Percentiles rank a stretch among this genome's conserved stretches.
phyloP scores from a whole-genome alignment of 2,329 filamentous ascomycete species.

The Exophiala calicioides region DNA sequence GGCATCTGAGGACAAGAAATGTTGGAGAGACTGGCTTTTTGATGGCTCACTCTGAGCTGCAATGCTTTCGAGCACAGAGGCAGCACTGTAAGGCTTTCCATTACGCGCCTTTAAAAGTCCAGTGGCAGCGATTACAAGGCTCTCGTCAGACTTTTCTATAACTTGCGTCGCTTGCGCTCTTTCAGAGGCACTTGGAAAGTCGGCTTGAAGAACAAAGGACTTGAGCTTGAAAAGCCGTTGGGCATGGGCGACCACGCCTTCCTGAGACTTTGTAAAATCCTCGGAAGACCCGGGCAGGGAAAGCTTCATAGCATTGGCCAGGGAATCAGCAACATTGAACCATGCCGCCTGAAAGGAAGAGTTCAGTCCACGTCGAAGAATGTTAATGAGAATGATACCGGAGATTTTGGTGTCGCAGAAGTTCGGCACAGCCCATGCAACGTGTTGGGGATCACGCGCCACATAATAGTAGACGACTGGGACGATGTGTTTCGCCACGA shows the following conservation, averaged over 20 bases:
- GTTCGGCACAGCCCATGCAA: slow-evolving; percentile 54
- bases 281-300: slow-evolving; percentile 81
- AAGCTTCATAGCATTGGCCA: slow-evolving; percentile 68
- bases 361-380: slow-evolving; percentile 38
- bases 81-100: slow-evolving; percentile 68
- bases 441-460: slow-evolving; percentile 45
- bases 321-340: slow-evolving; percentile 59
- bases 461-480: slow-evolving; percentile 59
- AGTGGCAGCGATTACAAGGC: slow-evolving; percentile 50
- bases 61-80: slow-evolving; percentile 57
- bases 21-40: neutral
- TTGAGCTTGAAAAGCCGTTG: slow-evolving; percentile 67
- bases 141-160: slow-evolving; percentile 16
- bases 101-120: slow-evolving; percentile 55
- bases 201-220: slow-evolving; percentile 7
- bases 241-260: slow-evolving; percentile 65
- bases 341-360: slow-evolving; percentile 60
- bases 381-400: slow-evolving; percentile 39
- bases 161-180: slow-evolving; percentile 20
- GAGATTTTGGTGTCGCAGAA: slow-evolving; percentile 41
- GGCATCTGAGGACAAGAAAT: slow-evolving; percentile 59
- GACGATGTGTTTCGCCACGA: slow-evolving; percentile 51
- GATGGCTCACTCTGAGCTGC: slow-evolving; percentile 42
- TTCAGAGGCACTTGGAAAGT: neutral
- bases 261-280: slow-evolving; percentile 72